Evolutionary conservation across 768 basidiomycete genomes (phyloP).

Genomic region (Lepiota subincarnata): DNA sequence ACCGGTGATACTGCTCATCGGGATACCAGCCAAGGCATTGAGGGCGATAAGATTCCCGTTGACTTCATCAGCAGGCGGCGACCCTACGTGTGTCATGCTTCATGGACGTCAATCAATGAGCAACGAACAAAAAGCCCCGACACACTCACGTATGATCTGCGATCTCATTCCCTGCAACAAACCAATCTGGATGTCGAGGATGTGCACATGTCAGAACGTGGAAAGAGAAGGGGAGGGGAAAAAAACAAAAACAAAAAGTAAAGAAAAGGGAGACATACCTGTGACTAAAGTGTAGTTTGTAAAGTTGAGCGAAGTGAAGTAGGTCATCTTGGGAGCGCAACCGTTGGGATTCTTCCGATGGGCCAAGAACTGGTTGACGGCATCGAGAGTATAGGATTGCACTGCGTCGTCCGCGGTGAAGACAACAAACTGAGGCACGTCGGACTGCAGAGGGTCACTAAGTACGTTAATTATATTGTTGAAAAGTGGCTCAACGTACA

Average conservation of each 20-base stretch:
- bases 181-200: slow-evolving; percentile 52
- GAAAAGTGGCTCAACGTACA: slow-evolving; percentile 34
- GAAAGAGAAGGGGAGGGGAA: not conserved
- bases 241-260: too few relatives aligned
- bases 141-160: slow-evolving; percentile 66
- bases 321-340: slow-evolving; percentile 72
- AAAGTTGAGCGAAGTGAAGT: slow-evolving; percentile 65
- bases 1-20: slow-evolving; percentile 55
- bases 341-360: slow-evolving; percentile 76
- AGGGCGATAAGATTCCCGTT: slow-evolving; percentile 76
- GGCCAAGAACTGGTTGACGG: slow-evolving; percentile 71
- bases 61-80: slow-evolving; percentile 59
- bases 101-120: slow-evolving; percentile 6
- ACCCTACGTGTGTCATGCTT: slow-evolving; percentile 77
- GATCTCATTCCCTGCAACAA: slow-evolving; percentile 79
- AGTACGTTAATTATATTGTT: not conserved
- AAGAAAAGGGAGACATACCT: slow-evolving; percentile 23
- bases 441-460: slow-evolving; percentile 3
- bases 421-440: slow-evolving; percentile 64
- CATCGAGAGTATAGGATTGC: slow-evolving; percentile 70
- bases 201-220: not conserved
- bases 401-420: slow-evolving; percentile 77
- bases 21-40: slow-evolving; percentile 76
- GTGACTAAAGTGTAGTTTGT: slow-evolving; percentile 77
- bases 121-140: slow-evolving; percentile 3